Evolutionary conservation across 805 yeast genomes (phyloP), one percentile per base, ranked within the genome.

Genomic region (Helenozyma baotianmanensis): DNA sequence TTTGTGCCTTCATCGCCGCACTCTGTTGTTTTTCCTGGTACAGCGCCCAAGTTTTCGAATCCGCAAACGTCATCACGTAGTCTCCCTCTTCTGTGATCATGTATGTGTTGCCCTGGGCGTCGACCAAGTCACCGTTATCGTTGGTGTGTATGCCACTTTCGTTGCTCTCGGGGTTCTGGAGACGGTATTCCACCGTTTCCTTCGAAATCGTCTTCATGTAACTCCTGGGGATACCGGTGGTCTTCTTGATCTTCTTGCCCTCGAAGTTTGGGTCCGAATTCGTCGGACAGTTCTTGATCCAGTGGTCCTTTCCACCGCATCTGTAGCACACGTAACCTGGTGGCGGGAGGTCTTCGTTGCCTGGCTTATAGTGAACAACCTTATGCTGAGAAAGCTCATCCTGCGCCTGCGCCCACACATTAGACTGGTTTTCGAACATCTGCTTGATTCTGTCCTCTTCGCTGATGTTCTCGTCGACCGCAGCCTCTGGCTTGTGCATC

Each of bases 181-280:
- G 76, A 27, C 75, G 82, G 24, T 50, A 52, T 26, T 61, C 66
- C 23, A 80, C 86, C 0, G 78, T 72, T 17, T 90, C 90, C 53
- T 84, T 84, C 12, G 84, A 85, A 6, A 92, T 79, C 0, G 95
- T 82, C 47, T 87, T 83, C 58, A 92, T 75, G 58, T 87, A 87
- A 21, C 94, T 82, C 58, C 82, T 83, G 2, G 99, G 99, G 52
- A 92, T 92, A 80, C 99, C 99, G 0, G 97, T 92, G 0, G 97
- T 89, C 48, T 95, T 74, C 48, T 85, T 82, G 30, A 92, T 82
- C 40, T 94, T 72, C 52, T 85, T 86, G 13, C 95, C 95, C 53
- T 90, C 97, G 72, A 88, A 88, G 48, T 78, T 84, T 2, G 96
- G 96, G 59, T 90, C 97, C 27, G 76, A 78, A 51, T 85, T 82